These are phyloP conservation scores for Toxoplasma gondii DNA, from an alignment of 169 alveolate species.

Conservation along the genomic window DNA sequence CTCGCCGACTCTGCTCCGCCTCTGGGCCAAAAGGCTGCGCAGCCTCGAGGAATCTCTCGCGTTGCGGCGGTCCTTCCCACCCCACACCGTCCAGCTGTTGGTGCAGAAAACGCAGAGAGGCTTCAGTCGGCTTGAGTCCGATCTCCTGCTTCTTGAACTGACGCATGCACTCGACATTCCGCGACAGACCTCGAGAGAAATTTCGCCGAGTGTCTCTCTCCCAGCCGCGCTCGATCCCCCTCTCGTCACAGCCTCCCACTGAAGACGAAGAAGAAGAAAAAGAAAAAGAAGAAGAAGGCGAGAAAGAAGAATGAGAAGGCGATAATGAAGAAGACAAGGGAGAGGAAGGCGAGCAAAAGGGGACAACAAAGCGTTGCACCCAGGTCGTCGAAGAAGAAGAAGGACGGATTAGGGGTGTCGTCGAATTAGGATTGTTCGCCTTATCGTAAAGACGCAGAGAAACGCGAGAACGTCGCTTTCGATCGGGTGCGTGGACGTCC, in stretches of 20 bases:
- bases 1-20: background rate
- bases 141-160: constrained; percentile 8
- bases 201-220: background rate
- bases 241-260: background rate
- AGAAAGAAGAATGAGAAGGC: background rate
- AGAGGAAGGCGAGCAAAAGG: background rate
- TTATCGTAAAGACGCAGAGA: background rate
- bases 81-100: background rate
- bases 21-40: background rate
- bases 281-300: background rate
- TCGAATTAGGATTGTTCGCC: too few species aligned
- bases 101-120: background rate
- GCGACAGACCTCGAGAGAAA: background rate
- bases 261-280: too few species aligned
- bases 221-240: background rate
- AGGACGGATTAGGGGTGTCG: too few species aligned
- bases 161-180: background rate
- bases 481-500: background rate
- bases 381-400: too few species aligned
- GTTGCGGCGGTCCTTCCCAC: background rate
- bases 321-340: background rate
- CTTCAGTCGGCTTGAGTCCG: constrained; percentile 2
- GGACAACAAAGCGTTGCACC: too few species aligned
- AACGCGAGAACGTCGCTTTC: background rate
- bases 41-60: background rate